Evolutionary conservation across 2,329 filamentous ascomycete genomes (phyloP).

Genomic region (Aspergillus sp.): DNA sequence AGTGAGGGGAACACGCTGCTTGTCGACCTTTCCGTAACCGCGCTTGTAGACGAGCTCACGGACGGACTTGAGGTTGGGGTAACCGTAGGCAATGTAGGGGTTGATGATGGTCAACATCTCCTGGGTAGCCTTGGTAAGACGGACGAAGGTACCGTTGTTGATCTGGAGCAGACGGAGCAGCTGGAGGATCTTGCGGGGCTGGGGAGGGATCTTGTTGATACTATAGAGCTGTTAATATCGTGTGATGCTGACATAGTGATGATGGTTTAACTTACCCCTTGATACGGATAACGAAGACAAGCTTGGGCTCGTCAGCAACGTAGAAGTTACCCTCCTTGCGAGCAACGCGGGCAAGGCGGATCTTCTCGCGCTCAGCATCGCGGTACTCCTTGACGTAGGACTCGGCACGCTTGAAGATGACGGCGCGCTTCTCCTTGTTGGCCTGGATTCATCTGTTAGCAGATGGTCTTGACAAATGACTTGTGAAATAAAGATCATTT

Average conservation of each 20-base stretch:
- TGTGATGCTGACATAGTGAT: too few species aligned
- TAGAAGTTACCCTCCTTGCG: conserved; percentile 93
- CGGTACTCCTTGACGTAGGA: conserved; percentile 99
- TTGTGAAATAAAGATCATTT: conserved; percentile 17
- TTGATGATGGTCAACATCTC: conserved; percentile 99
- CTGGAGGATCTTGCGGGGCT: conserved; percentile 99
- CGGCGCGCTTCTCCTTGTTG: conserved; percentile 97
- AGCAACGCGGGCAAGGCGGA: conserved; percentile 84
- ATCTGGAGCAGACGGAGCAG: conserved; percentile 99
- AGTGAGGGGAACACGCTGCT: conserved; percentile 93
- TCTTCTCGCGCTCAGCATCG: conserved; percentile 96
- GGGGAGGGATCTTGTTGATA: conserved; percentile 99
- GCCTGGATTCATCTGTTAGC: conserved; percentile 59
- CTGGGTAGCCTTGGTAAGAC: conserved; percentile 93
- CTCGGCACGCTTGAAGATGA: conserved; percentile 99
- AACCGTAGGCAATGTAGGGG: conserved; percentile 98
- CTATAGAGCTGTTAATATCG: conserved; percentile 46
- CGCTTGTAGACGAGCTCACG: conserved; percentile 99
- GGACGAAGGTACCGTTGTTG: conserved; percentile 99
- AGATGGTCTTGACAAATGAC: conserved; percentile 18
- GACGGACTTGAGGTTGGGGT: conserved; percentile 98
- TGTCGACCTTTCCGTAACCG: conserved; percentile 97
- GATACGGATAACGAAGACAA: conserved; percentile 98
- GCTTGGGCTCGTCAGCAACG: conserved; percentile 90
- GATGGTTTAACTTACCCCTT: conserved; percentile 69